Evolutionary conservation across 164 flowering plant species (phyloP), one percentile per base, ranked within the genome.

Genomic region (Stephania japonica): DNA sequence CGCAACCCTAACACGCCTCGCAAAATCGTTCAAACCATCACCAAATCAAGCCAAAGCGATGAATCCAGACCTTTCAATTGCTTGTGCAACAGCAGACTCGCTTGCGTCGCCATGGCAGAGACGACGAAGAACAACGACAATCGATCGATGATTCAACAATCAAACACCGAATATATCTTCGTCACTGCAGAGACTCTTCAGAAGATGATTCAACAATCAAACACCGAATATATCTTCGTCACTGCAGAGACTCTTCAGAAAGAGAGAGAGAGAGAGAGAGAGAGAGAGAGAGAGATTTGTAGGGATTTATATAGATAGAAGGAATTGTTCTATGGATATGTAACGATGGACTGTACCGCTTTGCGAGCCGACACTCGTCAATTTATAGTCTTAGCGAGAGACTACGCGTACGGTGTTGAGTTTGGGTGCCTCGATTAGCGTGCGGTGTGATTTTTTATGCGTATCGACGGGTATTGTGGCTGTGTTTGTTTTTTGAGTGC

Each of bases 21-120:
- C 38, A 2, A 2, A 32, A 32, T 4, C 38, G 38, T 2, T 32
- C 38, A 21, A 26, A 32, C 26, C n/a, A 23, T 2, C 8, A n/a
- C 7, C 11, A 41, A 68, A 62, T 7, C 43, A 24, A 38, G 27
- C 5, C 23, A 41, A 25, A 24, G 16, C 62, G 68, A 49, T 56
- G 19, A 7, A 56, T 56, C 21, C 1, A 62, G 32, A 88, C 97
- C 91, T 83, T 78, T 86, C 69, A 90, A 90, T 76, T 90, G 94
- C 70, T 90, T 92, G 42, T 89, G 92, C 47, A 89, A 87, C 67
- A 91, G 95, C 47, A 90, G 90, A 53, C 88, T 84, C 14, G 87
- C 94, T 80, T 87, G 96, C 23, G 97, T 89, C 24, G 71, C 27
- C 32, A 47, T 69, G 26, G 71, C 32, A 44, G n/a, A 32, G 2